Conservation (phyloP, 1,284 basidiomycete genomes). For the Trichosporon sp. region DNA sequence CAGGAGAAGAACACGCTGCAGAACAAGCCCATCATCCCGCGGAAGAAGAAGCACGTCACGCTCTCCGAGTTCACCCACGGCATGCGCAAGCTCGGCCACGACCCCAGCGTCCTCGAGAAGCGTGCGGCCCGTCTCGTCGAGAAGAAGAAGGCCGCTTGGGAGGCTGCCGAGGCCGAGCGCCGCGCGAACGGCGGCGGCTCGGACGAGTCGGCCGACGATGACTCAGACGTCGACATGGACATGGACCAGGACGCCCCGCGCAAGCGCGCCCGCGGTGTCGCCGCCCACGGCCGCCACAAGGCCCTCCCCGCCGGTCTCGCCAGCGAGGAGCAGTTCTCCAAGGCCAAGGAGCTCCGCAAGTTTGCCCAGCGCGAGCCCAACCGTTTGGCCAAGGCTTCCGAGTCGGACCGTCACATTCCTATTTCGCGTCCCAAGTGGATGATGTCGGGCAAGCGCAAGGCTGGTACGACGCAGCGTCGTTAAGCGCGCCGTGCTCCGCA, state of each 20-base stretch:
- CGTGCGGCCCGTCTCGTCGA: constrained; percentile 69
- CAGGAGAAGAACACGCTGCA: constrained; percentile 83
- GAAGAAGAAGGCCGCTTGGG: constrained; percentile 43
- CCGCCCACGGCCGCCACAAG: constrained; percentile 23
- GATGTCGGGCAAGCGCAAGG: constrained; percentile 81
- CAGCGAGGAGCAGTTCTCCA: constrained; percentile 69
- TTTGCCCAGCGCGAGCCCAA: constrained; percentile 79
- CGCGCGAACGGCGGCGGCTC: constrained; percentile 24
- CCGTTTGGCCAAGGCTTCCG: constrained; percentile 79
- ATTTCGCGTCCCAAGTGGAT: constrained; percentile 53
- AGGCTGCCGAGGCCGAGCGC: constrained; percentile 40
- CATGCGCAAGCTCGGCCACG: constrained; percentile 79
- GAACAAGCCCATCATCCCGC: constrained; percentile 76
- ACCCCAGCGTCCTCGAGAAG: constrained; percentile 80
- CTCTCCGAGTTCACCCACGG: constrained; percentile 75
- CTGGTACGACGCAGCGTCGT: constrained; percentile 76
- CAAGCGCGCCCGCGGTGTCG: neutral
- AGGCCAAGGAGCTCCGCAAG: constrained; percentile 72
- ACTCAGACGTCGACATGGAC: constrained; percentile 11
- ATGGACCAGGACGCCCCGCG: constrained; percentile 3
- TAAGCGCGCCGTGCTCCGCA: constrained; percentile 38
- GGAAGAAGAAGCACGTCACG: constrained; percentile 80
- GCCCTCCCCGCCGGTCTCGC: constrained; percentile 61
- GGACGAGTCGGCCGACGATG: constrained; percentile 9
- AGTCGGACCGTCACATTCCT: constrained; percentile 63